phyloP scores from a whole-genome alignment of 768 basidiomycete species.

The Pleurotus djamor region DNA sequence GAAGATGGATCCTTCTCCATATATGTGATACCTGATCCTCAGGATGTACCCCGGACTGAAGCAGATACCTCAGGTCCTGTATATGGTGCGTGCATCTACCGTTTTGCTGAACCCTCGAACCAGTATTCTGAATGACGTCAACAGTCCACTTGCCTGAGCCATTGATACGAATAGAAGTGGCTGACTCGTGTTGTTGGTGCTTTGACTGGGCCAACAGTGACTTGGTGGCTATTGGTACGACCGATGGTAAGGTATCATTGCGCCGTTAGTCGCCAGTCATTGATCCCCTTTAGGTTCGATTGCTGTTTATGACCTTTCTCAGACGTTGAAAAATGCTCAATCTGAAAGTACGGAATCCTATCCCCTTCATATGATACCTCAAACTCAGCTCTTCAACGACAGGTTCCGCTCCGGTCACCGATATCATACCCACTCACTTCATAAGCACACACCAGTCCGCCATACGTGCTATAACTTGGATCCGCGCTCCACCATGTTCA shows the following conservation, averaged over 20 bases:
- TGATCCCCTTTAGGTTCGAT: conserved; percentile 59
- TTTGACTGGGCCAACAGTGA: conserved; percentile 93
- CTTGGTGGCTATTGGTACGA: conserved; percentile 76
- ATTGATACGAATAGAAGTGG: conserved; percentile 67
- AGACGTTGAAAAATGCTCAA: conserved; percentile 32
- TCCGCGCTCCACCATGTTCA: conserved; percentile 61
- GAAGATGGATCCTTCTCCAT: conserved; percentile 84
- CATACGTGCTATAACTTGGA: conserved; percentile 74
- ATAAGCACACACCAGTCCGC: conserved; percentile 76
- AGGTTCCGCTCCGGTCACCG: conserved; percentile 25
- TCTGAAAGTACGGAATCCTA: not conserved
- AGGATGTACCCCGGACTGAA: conserved; percentile 32
- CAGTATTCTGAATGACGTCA: not conserved
- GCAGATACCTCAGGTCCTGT: conserved; percentile 33
- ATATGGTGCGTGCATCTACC: conserved; percentile 37
- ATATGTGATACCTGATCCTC: conserved; percentile 78
- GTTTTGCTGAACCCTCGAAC: no score
- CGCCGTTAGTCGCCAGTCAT: no score
- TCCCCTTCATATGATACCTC: not conserved
- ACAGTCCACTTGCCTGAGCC: conserved; percentile 64
- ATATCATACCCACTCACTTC: conserved; percentile 69
- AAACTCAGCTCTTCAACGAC: not conserved
- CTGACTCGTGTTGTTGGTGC: conserved; percentile 73
- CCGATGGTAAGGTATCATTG: conserved; percentile 74
- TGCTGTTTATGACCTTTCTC: conserved; percentile 54